These are phyloP conservation scores for Phytophthora sp. DNA, from an alignment of 352 stramenopile species.

Conservation along the genomic window DNA sequence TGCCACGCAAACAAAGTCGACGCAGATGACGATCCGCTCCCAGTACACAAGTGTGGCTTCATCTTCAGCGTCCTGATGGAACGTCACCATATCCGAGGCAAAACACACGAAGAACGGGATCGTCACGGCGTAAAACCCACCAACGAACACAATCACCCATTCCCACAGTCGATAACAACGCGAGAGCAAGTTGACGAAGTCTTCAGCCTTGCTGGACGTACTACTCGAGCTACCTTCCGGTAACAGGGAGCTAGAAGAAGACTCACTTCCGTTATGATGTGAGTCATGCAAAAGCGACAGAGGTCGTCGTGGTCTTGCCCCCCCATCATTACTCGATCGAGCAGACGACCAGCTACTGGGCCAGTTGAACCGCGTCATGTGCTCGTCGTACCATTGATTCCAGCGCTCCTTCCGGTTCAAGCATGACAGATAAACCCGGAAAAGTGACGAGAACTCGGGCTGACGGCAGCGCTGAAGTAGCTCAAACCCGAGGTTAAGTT, in stretches of 20 bases:
- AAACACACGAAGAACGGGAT: constrained; percentile 73
- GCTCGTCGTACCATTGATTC: constrained; percentile 7
- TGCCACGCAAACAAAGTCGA: constrained; percentile 62
- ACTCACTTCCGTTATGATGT: background rate
- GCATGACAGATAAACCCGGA: constrained; percentile 54
- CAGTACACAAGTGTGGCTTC: constrained; percentile 29
- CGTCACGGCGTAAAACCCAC: constrained; percentile 61
- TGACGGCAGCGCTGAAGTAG: constrained; percentile 56
- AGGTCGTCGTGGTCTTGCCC: background rate
- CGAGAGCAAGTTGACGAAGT: constrained; percentile 61
- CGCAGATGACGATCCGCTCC: constrained; percentile 42
- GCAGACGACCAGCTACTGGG: constrained; percentile 14
- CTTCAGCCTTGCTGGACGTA: constrained; percentile 41
- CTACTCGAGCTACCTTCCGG: background rate
- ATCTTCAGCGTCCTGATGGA: constrained; percentile 17
- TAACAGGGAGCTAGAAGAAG: constrained; percentile 13
- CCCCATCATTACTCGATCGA: too few species aligned
- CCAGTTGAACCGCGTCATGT: constrained; percentile 13
- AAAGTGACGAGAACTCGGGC: constrained; percentile 65
- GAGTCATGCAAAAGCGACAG: constrained; percentile 19
- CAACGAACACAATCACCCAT: constrained; percentile 51
- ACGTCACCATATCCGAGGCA: constrained; percentile 36
- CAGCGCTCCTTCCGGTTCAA: constrained; percentile 32
- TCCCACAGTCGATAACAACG: constrained; percentile 67
- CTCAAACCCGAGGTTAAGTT: constrained; percentile 63